These are phyloP conservation scores for Aspergillus cristatus DNA, from an alignment of 495 filamentous ascomycete genomes.

Conservation along the genomic window DNA sequence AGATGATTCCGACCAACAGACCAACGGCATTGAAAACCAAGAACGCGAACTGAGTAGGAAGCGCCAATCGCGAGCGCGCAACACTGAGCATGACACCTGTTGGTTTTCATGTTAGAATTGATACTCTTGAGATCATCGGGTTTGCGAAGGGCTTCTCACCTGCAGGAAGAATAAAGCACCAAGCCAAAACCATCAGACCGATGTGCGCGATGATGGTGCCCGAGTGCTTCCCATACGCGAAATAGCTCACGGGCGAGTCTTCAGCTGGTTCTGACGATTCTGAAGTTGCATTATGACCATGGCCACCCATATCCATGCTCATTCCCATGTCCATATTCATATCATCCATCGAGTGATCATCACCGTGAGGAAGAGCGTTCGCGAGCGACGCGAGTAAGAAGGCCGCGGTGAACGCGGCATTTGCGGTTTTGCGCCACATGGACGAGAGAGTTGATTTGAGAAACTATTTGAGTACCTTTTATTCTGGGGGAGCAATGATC, in stretches of 20 bases:
- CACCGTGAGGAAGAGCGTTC: slow-evolving; percentile 28
- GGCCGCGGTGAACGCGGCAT: slow-evolving; percentile 23
- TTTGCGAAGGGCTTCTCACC: slow-evolving; percentile 41
- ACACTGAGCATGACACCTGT: slow-evolving; percentile 79
- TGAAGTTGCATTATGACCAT: slow-evolving; percentile 6
- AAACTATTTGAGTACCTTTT: not conserved
- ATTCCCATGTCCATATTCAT: slow-evolving; percentile 31
- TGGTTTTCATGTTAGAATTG: not conserved
- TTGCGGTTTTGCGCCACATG: slow-evolving; percentile 20
- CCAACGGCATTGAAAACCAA: slow-evolving; percentile 61
- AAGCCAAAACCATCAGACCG: slow-evolving; percentile 64
- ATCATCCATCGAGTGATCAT: slow-evolving; percentile 21
- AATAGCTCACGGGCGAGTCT: slow-evolving; percentile 56
- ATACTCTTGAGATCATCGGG: too few species aligned
- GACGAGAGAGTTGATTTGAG: slow-evolving; percentile 3
- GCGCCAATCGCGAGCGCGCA: slow-evolving; percentile 63
- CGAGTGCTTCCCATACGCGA: slow-evolving; percentile 56
- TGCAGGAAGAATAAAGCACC: slow-evolving; percentile 76
- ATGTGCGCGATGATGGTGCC: slow-evolving; percentile 71
- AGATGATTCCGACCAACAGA: slow-evolving; percentile 62
- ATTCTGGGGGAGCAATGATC: not conserved
- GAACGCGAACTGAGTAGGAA: slow-evolving; percentile 70
- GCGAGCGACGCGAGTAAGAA: slow-evolving; percentile 24
- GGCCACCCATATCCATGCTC: slow-evolving; percentile 31
- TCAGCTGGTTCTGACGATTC: slow-evolving; percentile 23